Evolutionary conservation across 2,329 filamentous ascomycete species (phyloP).

Genomic region (Fusarium sp.): DNA sequence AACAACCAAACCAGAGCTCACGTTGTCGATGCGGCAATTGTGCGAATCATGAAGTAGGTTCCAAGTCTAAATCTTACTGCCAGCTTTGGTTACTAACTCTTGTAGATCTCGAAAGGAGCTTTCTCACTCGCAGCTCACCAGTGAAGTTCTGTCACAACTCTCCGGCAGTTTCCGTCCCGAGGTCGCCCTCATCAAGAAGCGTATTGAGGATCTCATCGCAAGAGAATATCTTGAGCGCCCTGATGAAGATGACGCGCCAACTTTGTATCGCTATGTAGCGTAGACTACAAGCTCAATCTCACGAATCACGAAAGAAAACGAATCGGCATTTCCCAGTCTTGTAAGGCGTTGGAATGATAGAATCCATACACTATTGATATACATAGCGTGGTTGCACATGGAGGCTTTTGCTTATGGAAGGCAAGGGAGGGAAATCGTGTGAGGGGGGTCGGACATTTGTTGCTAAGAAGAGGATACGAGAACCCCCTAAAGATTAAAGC

Average conservation of each 20-base stretch:
- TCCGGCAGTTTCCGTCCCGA: slow-evolving; percentile 77
- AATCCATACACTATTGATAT: slow-evolving; percentile 26
- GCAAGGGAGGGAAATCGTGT: not conserved
- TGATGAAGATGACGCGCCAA: slow-evolving; percentile 69
- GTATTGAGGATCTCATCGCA: slow-evolving; percentile 79
- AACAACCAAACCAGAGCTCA: slow-evolving; percentile 76
- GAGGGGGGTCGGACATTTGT: not conserved
- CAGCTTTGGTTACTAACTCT: slow-evolving; percentile 10
- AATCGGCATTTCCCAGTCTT: slow-evolving; percentile 17
- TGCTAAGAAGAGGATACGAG: not conserved
- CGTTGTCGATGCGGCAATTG: slow-evolving; percentile 78
- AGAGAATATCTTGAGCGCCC: slow-evolving; percentile 79
- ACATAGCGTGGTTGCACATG: slow-evolving; percentile 16
- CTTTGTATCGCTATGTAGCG: slow-evolving; percentile 76
- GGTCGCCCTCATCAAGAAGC: slow-evolving; percentile 78
- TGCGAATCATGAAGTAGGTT: slow-evolving; percentile 85
- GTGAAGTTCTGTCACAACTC: slow-evolving; percentile 76
- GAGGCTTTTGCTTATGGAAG: slow-evolving; percentile 5
- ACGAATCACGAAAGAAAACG: slow-evolving; percentile 39
- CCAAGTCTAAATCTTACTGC: not conserved
- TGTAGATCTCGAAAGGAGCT: slow-evolving; percentile 76
- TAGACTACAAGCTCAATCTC: slow-evolving; percentile 47
- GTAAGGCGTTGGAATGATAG: slow-evolving; percentile 36
- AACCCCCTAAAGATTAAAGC: not conserved
- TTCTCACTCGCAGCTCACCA: slow-evolving; percentile 72